phyloP scores from a whole-genome alignment of 352 stramenopile genomes.

The Pythium aphanidermatum region DNA sequence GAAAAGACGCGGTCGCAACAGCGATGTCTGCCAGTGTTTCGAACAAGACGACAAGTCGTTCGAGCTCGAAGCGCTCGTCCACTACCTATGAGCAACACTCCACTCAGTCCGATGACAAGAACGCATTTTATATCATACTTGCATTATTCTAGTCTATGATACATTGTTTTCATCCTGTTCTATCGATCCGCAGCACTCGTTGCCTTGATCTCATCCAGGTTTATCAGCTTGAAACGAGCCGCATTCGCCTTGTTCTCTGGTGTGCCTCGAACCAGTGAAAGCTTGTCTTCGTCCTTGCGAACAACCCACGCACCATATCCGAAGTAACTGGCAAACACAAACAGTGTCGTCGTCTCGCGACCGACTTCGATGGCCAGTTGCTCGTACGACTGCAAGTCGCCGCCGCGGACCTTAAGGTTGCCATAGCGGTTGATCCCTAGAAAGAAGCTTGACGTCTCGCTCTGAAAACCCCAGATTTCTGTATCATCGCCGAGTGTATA shows the following conservation, averaged over 20 bases:
- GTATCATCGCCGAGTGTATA: constrained; percentile 72
- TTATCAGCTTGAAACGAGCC: constrained; percentile 51
- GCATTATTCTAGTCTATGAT: neutral
- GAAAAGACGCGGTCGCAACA: too few species aligned
- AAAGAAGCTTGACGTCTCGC: constrained; percentile 57
- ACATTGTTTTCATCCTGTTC: constrained; percentile 2
- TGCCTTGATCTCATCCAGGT: constrained; percentile 34
- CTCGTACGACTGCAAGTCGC: constrained; percentile 67
- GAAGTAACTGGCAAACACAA: constrained; percentile 69
- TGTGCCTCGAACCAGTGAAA: constrained; percentile 53
- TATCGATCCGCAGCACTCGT: too few species aligned
- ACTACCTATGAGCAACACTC: too few species aligned
- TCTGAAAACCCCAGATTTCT: constrained; percentile 77
- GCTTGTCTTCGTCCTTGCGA: constrained; percentile 17
- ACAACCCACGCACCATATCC: constrained; percentile 60
- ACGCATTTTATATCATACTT: neutral
- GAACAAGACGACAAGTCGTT: neutral
- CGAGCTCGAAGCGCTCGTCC: too few species aligned
- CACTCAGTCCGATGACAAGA: neutral
- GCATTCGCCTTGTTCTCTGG: constrained; percentile 57
- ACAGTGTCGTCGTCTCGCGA: constrained; percentile 44
- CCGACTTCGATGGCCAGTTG: constrained; percentile 54
- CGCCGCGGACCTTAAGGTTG: constrained; percentile 52
- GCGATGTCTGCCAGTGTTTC: too few species aligned
- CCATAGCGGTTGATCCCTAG: constrained; percentile 68